Base-by-base conservation (phyloP, 2,329 filamentous ascomycete species). In the Clonostachys sp. region DNA sequence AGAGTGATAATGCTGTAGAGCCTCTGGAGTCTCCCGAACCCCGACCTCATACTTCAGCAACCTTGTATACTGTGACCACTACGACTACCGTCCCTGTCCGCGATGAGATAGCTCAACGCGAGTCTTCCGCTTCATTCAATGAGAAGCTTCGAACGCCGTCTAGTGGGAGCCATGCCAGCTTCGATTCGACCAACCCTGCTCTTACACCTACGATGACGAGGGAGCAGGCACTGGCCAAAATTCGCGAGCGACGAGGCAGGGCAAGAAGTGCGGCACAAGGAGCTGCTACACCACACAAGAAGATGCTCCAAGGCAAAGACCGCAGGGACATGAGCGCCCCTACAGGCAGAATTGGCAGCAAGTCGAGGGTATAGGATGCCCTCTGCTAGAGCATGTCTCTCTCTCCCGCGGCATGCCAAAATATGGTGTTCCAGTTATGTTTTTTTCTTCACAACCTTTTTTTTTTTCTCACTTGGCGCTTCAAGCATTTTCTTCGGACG, bases 191-290 rank as follows among this genome's bases (percentile, higher is more conserved):
- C 50, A 77, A 83, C 59, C 78, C 79, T 17, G 80, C 80, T 10
- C 62, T 85, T 50, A 83, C 77, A 40, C 80, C 81, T 6, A 86
- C 82, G 38, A 83, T 86, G 78, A 81, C 81, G 24, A 77, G 88
- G 46, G 88, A 90, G 62, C 77, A 90, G 63, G 87, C 87, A 5
- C 75, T 92, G 14, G 85, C 85, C 47, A 82, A 85, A 61, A 91
- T 92, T 54, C 77, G 83, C 46, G 84, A 89, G 66, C 75, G 88
- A 30, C 72, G 88, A 46, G 86, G 86, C 7, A 73, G 88, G 42
- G 86, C 87, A 48, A 77, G 82, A 55, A 89, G 84, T 61, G 79
- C 86, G 48, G 82, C 83, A 5, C 75, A 81, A 45, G 81, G 80
- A 3, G 76, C 80, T 6, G 70, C 76, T 50, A 86, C 84, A 17